Conservation (phyloP, 2,329 filamentous ascomycete genomes). For the Beauveria varroae region DNA sequence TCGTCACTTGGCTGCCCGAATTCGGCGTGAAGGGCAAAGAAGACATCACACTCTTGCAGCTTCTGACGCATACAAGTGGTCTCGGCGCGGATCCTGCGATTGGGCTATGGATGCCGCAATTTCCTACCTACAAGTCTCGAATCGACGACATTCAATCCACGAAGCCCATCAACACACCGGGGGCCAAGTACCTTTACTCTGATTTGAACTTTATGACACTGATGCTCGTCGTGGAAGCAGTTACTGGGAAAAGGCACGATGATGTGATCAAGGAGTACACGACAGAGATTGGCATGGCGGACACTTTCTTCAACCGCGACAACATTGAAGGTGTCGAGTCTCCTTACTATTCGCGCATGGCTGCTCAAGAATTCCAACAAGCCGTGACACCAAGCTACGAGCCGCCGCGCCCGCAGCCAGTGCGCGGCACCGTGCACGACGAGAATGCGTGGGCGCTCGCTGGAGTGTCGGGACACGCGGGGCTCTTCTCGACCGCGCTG, state of each 20-base stretch:
- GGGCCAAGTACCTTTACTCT: constrained; percentile 25
- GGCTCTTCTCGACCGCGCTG: constrained; percentile 25
- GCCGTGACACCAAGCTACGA: constrained; percentile 21
- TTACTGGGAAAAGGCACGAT: constrained; percentile 20
- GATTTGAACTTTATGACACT: constrained; percentile 29
- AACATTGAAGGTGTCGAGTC: constrained; percentile 20
- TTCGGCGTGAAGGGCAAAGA: constrained; percentile 26
- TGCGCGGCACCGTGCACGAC: constrained; percentile 30
- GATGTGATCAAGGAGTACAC: constrained; percentile 21
- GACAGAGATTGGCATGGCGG: constrained; percentile 20
- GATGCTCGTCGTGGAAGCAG: constrained; percentile 21
- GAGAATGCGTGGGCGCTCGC: constrained; percentile 28
- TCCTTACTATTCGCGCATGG: constrained; percentile 20
- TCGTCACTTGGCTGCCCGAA: constrained; percentile 23
- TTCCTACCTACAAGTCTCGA: constrained; percentile 17
- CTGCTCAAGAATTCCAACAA: constrained; percentile 25
- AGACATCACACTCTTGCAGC: constrained; percentile 25
- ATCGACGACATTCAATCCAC: constrained; percentile 21
- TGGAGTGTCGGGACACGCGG: constrained; percentile 28
- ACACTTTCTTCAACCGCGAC: constrained; percentile 27
- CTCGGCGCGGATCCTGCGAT: constrained; percentile 22
- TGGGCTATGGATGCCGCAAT: constrained; percentile 18
- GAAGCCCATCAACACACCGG: constrained; percentile 19
- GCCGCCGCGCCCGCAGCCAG: constrained; percentile 28
- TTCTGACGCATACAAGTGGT: constrained; percentile 28